These are phyloP conservation scores for Paecilomyces formosus DNA, from an alignment of 2,329 filamentous ascomycete species.

Conservation along the genomic window DNA sequence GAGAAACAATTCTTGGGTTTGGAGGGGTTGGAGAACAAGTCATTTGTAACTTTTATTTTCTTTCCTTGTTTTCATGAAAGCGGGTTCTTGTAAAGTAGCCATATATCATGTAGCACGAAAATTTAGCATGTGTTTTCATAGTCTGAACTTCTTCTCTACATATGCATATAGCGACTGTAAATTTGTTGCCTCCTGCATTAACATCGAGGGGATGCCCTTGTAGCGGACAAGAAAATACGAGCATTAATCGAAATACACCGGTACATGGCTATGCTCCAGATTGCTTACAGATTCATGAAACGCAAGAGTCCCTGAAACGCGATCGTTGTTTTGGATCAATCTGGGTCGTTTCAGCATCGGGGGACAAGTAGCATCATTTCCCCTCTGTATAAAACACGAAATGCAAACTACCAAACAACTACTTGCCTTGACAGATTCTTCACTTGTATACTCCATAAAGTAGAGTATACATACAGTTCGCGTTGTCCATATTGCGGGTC, in stretches of 20 bases:
- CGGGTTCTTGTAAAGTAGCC: slow-evolving; percentile 13
- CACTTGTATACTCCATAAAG: too few species aligned
- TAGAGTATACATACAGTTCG: too few species aligned
- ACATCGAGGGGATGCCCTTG: background rate
- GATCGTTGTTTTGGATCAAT: background rate
- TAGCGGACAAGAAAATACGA: background rate
- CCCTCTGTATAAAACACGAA: too few species aligned
- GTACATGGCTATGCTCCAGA: background rate
- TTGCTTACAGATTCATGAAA: background rate
- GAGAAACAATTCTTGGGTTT: background rate
- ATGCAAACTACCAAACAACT: too few species aligned
- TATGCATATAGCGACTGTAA: background rate
- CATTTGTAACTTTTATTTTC: slow-evolving; percentile 7
- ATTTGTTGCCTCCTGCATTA: background rate
- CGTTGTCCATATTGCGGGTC: too few species aligned
- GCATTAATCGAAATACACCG: background rate
- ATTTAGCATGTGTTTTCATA: background rate
- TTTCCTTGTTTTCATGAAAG: slow-evolving; percentile 7
- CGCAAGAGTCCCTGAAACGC: background rate
- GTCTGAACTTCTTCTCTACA: background rate
- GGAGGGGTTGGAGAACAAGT: background rate
- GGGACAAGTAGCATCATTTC: background rate
- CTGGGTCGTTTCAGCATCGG: background rate
- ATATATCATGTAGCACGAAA: slow-evolving; percentile 15
- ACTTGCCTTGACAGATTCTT: too few species aligned